Conservation (phyloP, 345 rosid species). For the Citropsis articulata region DNA sequence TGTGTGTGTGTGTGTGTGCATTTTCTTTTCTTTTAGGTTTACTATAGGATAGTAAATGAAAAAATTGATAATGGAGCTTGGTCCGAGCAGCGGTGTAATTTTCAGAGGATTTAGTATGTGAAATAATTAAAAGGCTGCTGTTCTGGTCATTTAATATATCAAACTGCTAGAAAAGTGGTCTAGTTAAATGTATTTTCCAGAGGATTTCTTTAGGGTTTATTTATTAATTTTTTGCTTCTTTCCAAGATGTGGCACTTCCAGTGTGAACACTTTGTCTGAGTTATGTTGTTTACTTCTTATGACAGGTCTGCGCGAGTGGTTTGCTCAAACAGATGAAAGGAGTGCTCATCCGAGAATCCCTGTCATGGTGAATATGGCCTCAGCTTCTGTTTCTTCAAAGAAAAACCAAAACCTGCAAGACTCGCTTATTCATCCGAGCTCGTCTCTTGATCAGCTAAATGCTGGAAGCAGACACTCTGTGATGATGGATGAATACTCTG, state of each 20-base stretch:
- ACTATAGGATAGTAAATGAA: neutral
- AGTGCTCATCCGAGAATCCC: conserved; percentile 92
- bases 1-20: too few species aligned
- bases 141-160: too few species aligned
- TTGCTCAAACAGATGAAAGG: conserved; percentile 93
- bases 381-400: conserved; percentile 58
- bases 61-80: neutral
- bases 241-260: neutral
- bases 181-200: neutral
- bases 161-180: neutral
- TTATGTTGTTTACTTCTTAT: neutral
- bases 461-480: conserved; percentile 64
- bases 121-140: too few species aligned
- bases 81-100: neutral
- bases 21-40: neutral
- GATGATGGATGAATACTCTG: conserved; percentile 83
- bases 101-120: too few species aligned
- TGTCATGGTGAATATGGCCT: conserved; percentile 94
- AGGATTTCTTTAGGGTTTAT: neutral
- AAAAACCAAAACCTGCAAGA: conserved; percentile 47
- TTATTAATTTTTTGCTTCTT: neutral
- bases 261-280: too few species aligned
- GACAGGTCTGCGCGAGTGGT: conserved; percentile 95
- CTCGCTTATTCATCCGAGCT: conserved; percentile 44
- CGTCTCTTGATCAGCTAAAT: conserved; percentile 64